Evolutionary conservation across 2,329 filamentous ascomycete species (phyloP).

Genomic region (Drechslerella stenobrocha): DNA sequence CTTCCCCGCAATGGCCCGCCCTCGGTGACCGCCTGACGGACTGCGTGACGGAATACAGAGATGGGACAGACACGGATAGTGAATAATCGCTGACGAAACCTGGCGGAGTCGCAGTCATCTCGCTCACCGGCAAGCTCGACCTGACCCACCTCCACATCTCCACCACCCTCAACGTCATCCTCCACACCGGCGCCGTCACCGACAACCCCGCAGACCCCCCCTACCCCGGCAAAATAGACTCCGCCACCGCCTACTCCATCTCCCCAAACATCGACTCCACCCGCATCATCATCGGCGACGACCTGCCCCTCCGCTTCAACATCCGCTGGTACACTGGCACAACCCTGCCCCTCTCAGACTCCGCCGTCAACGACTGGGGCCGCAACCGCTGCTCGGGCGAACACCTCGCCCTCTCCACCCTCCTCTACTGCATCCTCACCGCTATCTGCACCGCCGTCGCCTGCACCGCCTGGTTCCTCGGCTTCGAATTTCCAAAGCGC

Average conservation of each 20-base stretch:
- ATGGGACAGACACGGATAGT: too few species aligned
- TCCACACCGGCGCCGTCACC: constrained; percentile 63
- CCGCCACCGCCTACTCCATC: constrained; percentile 82
- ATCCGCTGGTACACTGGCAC: constrained; percentile 85
- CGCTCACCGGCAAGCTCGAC: constrained; percentile 85
- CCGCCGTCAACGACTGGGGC: constrained; percentile 40
- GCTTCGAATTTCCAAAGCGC: constrained; percentile 47
- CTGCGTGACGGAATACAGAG: too few species aligned
- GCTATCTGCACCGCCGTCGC: constrained; percentile 44
- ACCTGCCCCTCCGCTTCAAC: constrained; percentile 74
- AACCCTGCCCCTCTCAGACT: constrained; percentile 61
- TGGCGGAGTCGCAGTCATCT: constrained; percentile 72
- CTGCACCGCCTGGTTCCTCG: constrained; percentile 48
- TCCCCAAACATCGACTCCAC: constrained; percentile 68
- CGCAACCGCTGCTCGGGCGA: constrained; percentile 47
- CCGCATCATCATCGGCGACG: constrained; percentile 76
- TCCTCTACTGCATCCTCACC: constrained; percentile 48
- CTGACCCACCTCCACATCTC: constrained; percentile 86
- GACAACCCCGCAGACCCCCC: constrained; percentile 49
- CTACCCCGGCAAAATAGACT: constrained; percentile 73
- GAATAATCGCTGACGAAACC: too few species aligned
- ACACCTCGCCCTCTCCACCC: constrained; percentile 43
- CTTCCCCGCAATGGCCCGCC: too few species aligned
- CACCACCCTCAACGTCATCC: constrained; percentile 83
- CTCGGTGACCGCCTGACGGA: too few species aligned